phyloP scores from a whole-genome alignment of 305 asterid species.

The Ilex paraguariensis region DNA sequence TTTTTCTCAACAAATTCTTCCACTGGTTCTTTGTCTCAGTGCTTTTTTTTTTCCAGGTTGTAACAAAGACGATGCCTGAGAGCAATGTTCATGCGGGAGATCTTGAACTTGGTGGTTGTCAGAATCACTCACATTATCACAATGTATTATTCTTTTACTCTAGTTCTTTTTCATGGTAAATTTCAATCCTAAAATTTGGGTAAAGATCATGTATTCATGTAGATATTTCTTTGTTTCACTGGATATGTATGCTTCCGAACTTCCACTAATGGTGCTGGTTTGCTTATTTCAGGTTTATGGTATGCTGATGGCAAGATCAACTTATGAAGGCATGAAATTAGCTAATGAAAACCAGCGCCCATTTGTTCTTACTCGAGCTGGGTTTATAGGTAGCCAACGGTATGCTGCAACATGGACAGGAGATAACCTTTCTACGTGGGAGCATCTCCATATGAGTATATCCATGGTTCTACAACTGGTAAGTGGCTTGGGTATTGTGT shows the following conservation, averaged over 20 bases:
- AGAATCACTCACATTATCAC: conserved; percentile 86
- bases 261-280: not conserved
- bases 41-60: conserved; percentile 50
- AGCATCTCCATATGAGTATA: conserved; percentile 95
- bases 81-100: conserved; percentile 88
- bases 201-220: too few relatives aligned
- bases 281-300: conserved; percentile 71
- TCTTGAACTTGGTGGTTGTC: conserved; percentile 80
- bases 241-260: not conserved
- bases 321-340: conserved; percentile 86
- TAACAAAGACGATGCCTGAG: conserved; percentile 97
- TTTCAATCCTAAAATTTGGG: too few relatives aligned
- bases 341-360: conserved; percentile 75
- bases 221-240: too few relatives aligned
- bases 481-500: conserved; percentile 15
- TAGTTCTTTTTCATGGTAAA: too few relatives aligned
- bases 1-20: conserved; percentile 2
- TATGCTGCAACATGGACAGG: conserved; percentile 99
- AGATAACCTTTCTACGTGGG: conserved; percentile 96
- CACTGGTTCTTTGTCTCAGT: conserved; percentile 1
- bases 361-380: conserved; percentile 96
- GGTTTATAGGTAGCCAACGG: conserved; percentile 92
- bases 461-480: conserved; percentile 94
- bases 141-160: conserved; percentile 40
- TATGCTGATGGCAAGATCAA: conserved; percentile 96